Evolutionary conservation across 2,329 filamentous ascomycete species (phyloP), one percentile per base, ranked within the genome.

Genomic region (Clarireedia hainanense): DNA sequence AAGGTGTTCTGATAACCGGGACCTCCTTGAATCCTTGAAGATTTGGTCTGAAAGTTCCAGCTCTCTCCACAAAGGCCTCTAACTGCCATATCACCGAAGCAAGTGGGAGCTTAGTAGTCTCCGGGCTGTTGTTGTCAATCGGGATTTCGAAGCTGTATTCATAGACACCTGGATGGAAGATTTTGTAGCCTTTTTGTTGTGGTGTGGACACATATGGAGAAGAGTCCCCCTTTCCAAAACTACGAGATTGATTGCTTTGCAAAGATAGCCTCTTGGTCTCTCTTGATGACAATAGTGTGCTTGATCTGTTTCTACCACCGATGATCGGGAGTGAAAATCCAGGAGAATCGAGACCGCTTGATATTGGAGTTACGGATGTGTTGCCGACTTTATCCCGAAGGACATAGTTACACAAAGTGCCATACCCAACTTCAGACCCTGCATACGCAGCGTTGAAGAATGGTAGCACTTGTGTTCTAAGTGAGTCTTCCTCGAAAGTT

Each of bases 381-480:
- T 57, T 58, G 39, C 65, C 61, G 2, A 63, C 61, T 43, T 62
- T 65, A 23, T 67, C 57, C 49, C 63, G 60, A n/a, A 68, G 70
- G 3, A 69, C 71, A 67, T 79, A 84, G 5, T 73, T 79, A 72
- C 82, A 86, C 61, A 81, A 77, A 60, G 82, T 82, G n/a, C 83
- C 83, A 63, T 79, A 85, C 2, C 66, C 64, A 17, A 75, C 77
- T 64, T 83, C 79, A 75, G 80, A 81, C 3, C 75, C 75, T 55
- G 81, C 76, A 59, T 83, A 80, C 67, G 80, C 75, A 48, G 88
- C 86, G 66, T 96, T 95, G 76, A 96, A 99, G 69, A 97, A 97
- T 0, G 87, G 92, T 72, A 90, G 84, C 17, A 84, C 92, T 67
- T 96, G 91, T 42, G 88, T 92, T 71, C 95, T 86, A 58, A 97